phyloP scores from a whole-genome alignment of 2,329 filamentous ascomycete genomes.

The Colletotrichum tanaceti region DNA sequence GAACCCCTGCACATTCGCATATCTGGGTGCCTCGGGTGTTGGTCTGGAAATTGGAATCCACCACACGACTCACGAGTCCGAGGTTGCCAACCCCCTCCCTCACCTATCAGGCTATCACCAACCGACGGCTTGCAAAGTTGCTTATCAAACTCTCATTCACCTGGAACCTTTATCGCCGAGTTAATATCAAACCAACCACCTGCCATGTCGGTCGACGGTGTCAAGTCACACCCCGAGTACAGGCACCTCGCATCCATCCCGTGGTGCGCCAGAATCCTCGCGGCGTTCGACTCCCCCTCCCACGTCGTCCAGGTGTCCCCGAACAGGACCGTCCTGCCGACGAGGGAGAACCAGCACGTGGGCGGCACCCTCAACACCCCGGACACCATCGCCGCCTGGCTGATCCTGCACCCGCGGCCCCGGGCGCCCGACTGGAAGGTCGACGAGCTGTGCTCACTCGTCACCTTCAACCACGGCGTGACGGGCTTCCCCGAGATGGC shows the following conservation, averaged over 20 bases:
- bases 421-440: constrained; percentile 45
- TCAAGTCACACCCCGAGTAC: constrained; percentile 32
- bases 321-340: constrained; percentile 34
- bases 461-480: constrained; percentile 50
- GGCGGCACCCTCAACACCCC: constrained; percentile 48
- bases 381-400: constrained; percentile 49
- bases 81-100: not conserved
- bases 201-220: constrained; percentile 12
- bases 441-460: constrained; percentile 47
- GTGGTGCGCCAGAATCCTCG: constrained; percentile 50
- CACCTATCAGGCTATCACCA: too few relatives aligned
- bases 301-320: constrained; percentile 28
- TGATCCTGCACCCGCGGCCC: constrained; percentile 49
- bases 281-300: constrained; percentile 45
- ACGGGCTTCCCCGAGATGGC: constrained; percentile 49
- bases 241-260: constrained; percentile 51
- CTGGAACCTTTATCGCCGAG: not conserved
- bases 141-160: not conserved
- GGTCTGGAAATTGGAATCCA: not conserved
- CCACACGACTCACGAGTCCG: constrained; percentile 2
- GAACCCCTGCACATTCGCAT: not conserved
- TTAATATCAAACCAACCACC: not conserved
- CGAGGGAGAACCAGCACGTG: constrained; percentile 49
- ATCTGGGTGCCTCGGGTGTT: not conserved
- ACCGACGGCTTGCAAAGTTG: too few relatives aligned